phyloP scores from a whole-genome alignment of 1,284 basidiomycete genomes.

The Rhodotorula sp. region DNA sequence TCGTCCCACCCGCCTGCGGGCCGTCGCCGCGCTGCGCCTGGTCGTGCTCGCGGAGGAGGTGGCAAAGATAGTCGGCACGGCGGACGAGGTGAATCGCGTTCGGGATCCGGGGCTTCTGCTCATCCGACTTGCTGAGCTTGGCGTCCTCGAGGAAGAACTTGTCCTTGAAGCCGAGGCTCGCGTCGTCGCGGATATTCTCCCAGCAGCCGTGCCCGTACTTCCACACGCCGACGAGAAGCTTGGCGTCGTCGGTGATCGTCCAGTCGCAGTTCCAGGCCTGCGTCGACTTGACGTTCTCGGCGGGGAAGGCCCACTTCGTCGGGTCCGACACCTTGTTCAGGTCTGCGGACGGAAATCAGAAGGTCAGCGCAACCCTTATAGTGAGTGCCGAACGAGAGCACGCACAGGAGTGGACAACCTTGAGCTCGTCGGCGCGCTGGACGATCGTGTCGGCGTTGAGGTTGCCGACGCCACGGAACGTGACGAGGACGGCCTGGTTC shows the following conservation, averaged over 20 bases:
- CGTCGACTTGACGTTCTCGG: slow-evolving; percentile 89
- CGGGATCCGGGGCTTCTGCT: slow-evolving; percentile 71
- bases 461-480: slow-evolving; percentile 82
- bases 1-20: slow-evolving; percentile 5
- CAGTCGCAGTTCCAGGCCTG: slow-evolving; percentile 93
- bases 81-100: slow-evolving; percentile 97
- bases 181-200: slow-evolving; percentile 92
- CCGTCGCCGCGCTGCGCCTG: slow-evolving; percentile 5
- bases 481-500: slow-evolving; percentile 92
- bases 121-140: slow-evolving; percentile 72
- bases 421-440: slow-evolving; percentile 84
- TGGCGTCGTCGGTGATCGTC: slow-evolving; percentile 89
- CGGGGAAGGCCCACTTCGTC: slow-evolving; percentile 81
- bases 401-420: slow-evolving; percentile 71
- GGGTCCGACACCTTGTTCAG: slow-evolving; percentile 62
- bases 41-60: slow-evolving; percentile 67
- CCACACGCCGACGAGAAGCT: slow-evolving; percentile 91
- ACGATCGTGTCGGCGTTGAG: slow-evolving; percentile 98
- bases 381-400: neutral
- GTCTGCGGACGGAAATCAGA: slow-evolving; percentile 47
- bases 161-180: slow-evolving; percentile 76
- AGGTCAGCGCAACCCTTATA: neutral
- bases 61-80: slow-evolving; percentile 89
- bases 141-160: slow-evolving; percentile 98
- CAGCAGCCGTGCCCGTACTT: slow-evolving; percentile 94